Conservation (phyloP, 345 rosid genomes). For the Clausena lansium region DNA sequence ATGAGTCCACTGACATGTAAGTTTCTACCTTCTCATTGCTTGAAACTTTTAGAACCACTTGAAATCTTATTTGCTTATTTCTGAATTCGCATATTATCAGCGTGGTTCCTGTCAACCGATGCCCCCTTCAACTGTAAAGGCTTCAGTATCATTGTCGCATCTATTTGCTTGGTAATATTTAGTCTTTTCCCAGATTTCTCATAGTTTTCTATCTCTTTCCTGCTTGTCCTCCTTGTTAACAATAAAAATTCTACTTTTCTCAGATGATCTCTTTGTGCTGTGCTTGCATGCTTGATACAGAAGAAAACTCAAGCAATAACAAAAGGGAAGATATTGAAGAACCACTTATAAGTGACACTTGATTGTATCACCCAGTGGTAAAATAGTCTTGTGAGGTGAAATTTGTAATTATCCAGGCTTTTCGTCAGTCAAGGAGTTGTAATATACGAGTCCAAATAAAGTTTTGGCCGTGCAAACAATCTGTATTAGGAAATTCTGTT, state of each 20-base stretch:
- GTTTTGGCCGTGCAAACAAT: too few species aligned
- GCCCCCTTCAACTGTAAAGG: conserved; percentile 61
- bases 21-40: neutral
- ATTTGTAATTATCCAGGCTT: neutral
- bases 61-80: neutral
- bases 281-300: conserved; percentile 36
- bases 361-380: neutral
- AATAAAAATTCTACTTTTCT: neutral
- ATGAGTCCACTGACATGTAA: conserved; percentile 59
- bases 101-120: conserved; percentile 41
- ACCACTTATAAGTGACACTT: conserved; percentile 20
- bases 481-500: too few species aligned
- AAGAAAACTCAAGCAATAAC: conserved; percentile 9
- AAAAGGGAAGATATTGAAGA: conserved; percentile 33
- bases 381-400: neutral
- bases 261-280: conserved; percentile 37
- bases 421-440: neutral
- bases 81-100: conserved; percentile 22
- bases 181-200: neutral
- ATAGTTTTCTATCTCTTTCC: neutral
- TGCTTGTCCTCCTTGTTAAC: neutral
- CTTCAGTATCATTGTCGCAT: conserved; percentile 45
- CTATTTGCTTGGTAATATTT: conserved; percentile 46
- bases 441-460: neutral
- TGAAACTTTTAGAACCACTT: neutral